These are phyloP conservation scores for Austropuccinia psidii DNA, from an alignment of 1,284 basidiomycete species.

Conservation along the genomic window DNA sequence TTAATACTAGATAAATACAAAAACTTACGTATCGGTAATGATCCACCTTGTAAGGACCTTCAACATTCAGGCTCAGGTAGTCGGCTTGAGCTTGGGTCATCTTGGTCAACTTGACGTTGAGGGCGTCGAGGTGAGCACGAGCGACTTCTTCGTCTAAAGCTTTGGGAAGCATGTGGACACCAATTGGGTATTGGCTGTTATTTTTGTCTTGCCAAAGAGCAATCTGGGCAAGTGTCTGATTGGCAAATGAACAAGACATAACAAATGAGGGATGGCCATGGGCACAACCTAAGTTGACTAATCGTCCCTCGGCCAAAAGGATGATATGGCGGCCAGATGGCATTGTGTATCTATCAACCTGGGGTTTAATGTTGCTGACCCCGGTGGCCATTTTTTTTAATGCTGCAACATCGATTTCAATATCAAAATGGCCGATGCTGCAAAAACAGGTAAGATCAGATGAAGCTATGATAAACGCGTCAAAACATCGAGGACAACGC, in stretches of 20 bases:
- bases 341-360: conserved; percentile 98
- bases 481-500: conserved; percentile 46
- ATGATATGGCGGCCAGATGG: conserved; percentile 83
- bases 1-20: no score
- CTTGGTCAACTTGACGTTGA: conserved; percentile 87
- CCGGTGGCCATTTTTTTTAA: conserved; percentile 85
- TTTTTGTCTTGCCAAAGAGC: conserved; percentile 89
- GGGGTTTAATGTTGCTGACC: conserved; percentile 90
- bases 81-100: conserved; percentile 69
- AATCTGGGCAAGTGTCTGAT: conserved; percentile 98
- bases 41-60: conserved; percentile 72
- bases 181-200: conserved; percentile 69
- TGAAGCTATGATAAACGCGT: not conserved
- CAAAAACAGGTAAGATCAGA: conserved; percentile 3
- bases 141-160: conserved; percentile 98
- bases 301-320: conserved; percentile 94
- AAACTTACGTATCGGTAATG: conserved; percentile 46
- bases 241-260: conserved; percentile 99
- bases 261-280: conserved; percentile 62
- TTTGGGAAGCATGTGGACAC: conserved; percentile 83
- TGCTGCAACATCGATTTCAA: conserved; percentile 99
- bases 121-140: conserved; percentile 79
- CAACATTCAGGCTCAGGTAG: conserved; percentile 83
- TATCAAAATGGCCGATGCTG: conserved; percentile 96
- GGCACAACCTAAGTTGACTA: conserved; percentile 82